Evolutionary conservation across 2,329 filamentous ascomycete species (phyloP), one percentile per base, ranked within the genome.

Genomic region (Mycosphaerella arachidis): DNA sequence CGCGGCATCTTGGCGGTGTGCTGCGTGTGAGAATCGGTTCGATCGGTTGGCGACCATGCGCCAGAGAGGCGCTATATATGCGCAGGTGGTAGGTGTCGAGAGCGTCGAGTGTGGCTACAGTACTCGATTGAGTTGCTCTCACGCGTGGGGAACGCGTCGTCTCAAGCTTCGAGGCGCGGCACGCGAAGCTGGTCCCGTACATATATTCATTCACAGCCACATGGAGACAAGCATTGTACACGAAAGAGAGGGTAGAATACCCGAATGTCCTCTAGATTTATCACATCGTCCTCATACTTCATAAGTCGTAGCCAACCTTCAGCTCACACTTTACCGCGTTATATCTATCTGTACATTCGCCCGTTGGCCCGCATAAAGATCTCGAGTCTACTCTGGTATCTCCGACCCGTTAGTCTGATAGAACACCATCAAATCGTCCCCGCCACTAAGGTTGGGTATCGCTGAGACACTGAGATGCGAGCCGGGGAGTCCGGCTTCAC

Each of bases 381-480:
- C 72, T 37, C 72, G 61, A 16, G 65, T 67, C 40, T 66, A 71
- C 55, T 69, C 66, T 7, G 64, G 67, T 43, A 73, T 64, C 48
- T 72, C 70, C 27, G 33, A 65, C 10, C 72, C 72, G 18, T 66
- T 64, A 7, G 60, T 65, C 58, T 74, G 72, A 48, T 68, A 72
- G 46, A 74, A 73, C 6, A 74, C 72, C 7, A 71, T 59, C n/a
- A 74, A 12, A 37, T 66, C 59, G 48, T 70, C 63, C 4, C 71
- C 71, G 1, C 70, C 71, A 46, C 67, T 70, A 2, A 64, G 55
- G 20, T 72, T 68, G 3, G 72, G 68, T 16, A 75, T 63, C 4
- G 75, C 69, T 3, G 73, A 75, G 16, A 75, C 72, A 1, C 70
- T 76, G 40, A 78, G 54, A 66, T 78, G 76, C 3, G 75, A 76